These are phyloP conservation scores for Coemansia sp. DNA, from an alignment of 192 early-diverging fungal species.

Conservation along the genomic window DNA sequence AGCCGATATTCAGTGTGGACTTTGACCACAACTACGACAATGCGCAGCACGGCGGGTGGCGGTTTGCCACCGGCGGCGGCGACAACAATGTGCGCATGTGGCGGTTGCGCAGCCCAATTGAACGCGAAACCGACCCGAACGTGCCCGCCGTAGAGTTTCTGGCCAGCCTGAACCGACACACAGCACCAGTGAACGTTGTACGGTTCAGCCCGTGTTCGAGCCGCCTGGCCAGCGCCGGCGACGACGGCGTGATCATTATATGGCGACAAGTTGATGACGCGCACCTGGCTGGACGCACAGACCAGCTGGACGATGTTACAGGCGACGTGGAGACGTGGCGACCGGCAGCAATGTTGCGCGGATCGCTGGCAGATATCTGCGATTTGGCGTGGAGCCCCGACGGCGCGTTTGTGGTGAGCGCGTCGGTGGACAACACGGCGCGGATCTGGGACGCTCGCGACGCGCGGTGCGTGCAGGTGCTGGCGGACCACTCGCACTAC, in stretches of 20 bases:
- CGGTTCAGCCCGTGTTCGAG: conserved; percentile 77
- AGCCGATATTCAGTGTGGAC: conserved; percentile 87
- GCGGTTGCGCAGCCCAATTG: conserved; percentile 21
- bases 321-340: conserved; percentile 74
- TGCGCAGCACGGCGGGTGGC: conserved; percentile 40
- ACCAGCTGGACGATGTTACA: conserved; percentile 20
- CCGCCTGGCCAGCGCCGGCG: conserved; percentile 84
- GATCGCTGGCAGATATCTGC: conserved; percentile 79
- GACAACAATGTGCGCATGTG: conserved; percentile 85
- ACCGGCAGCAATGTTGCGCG: conserved; percentile 67
- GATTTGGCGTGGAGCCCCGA: conserved; percentile 94
- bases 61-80: conserved; percentile 88
- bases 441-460: conserved; percentile 78
- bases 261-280: conserved; percentile 69
- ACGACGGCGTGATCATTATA: conserved; percentile 85
- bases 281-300: background rate
- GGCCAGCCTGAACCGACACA: conserved; percentile 80
- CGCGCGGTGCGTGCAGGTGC: conserved; percentile 73
- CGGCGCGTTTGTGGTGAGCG: conserved; percentile 76
- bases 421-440: conserved; percentile 83
- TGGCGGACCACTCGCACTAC: conserved; percentile 83
- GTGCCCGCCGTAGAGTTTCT: conserved; percentile 70
- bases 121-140: conserved; percentile 20
- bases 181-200: conserved; percentile 89
- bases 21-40: conserved; percentile 64